Conservation (phyloP, 805 yeast genomes). For the Cyberlindnera saturnus region DNA sequence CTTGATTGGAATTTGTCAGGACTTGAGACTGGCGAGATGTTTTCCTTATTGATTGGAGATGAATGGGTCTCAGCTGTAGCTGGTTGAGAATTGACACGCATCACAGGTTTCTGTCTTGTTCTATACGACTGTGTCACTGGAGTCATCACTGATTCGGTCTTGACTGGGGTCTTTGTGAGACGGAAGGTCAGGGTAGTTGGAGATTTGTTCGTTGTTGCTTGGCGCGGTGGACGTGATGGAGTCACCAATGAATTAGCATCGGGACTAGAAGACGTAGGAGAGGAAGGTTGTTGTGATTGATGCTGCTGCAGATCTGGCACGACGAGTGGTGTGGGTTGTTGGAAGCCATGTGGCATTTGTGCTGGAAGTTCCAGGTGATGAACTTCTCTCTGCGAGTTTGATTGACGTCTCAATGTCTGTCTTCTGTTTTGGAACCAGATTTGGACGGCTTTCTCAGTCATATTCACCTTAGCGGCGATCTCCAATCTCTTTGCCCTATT, state of each 20-base stretch:
- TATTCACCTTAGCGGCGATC: constrained; percentile 74
- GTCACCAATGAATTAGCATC: constrained; percentile 5
- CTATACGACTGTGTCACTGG: constrained; percentile 5
- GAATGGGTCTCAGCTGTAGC: constrained; percentile 3
- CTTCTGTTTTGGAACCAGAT: constrained; percentile 98
- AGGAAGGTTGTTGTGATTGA: constrained; percentile 1
- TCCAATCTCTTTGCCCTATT: constrained; percentile 67
- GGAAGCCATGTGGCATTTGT: constrained; percentile 1
- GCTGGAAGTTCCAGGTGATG: constrained; percentile 22
- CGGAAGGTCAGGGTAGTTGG: constrained; percentile 21
- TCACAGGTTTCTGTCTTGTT: constrained; percentile 10
- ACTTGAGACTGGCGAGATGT: constrained; percentile 7
- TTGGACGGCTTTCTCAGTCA: constrained; percentile 98
- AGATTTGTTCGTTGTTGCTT: not conserved
- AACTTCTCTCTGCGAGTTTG: constrained; percentile 23
- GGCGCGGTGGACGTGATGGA: constrained; percentile 16
- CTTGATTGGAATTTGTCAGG: not conserved
- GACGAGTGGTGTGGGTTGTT: constrained; percentile 4
- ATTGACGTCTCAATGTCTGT: constrained; percentile 65
- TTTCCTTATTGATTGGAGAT: constrained; percentile 7
- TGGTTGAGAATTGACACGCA: constrained; percentile 18
- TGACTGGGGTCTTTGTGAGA: constrained; percentile 10
- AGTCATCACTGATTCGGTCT: constrained; percentile 4
- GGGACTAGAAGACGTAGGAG: constrained; percentile 5
- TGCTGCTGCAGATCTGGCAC: constrained; percentile 1